Base-by-base conservation (phyloP, 352 stramenopile species). In the Aphanomyces astaci region DNA sequence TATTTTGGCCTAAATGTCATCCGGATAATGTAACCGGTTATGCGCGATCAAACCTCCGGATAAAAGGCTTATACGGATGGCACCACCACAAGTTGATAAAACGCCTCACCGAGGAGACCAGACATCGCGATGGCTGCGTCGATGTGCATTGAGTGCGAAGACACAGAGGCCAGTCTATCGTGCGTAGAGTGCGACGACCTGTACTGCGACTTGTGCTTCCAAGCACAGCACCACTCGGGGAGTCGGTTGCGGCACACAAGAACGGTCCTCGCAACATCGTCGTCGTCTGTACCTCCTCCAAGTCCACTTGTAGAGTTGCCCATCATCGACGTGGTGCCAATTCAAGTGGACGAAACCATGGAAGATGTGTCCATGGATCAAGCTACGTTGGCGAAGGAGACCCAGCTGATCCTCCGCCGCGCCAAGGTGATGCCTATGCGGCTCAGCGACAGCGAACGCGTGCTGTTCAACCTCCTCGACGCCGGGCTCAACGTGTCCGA, bases 121-220 rank as follows among this genome's bases (percentile, higher is more conserved):
- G 28, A 51, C 28, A 15, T 7, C 22, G 30, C 30, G 51, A 39
- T 28, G 51, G 51, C 51, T 9, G 11, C 24, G n/a, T 63, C 46
- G 11, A 86, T 89, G 78, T 95, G 85, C 76, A 74, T 93, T 59
- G 85, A 95, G 71, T 95, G 87, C 71, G 86, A 94, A 65, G 86
- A 94, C 68, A 90, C 86, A 33, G 76, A 78, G 56, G 87, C 87
- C 0, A 80, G 79, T 27, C 68, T 94, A 15, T 70, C 69, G 30
- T 95, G 87, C 69, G 70, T 81, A 10, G 75, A 77, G 32, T 95
- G 87, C 63, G 71, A 76, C 11, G 87, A 95, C 68, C 56, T 79
- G 0, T 95, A 91, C 70, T 95, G 87, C 59, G 74, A 78, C 24
- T 74, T 92, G 2, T 95, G 87, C 74, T 94, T 81, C 70, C 64